A percentile compares a stretch with the other conserved stretches of the same genome.
Conservation (phyloP, 768 basidiomycete species). For the Gymnopilus dilepis region DNA sequence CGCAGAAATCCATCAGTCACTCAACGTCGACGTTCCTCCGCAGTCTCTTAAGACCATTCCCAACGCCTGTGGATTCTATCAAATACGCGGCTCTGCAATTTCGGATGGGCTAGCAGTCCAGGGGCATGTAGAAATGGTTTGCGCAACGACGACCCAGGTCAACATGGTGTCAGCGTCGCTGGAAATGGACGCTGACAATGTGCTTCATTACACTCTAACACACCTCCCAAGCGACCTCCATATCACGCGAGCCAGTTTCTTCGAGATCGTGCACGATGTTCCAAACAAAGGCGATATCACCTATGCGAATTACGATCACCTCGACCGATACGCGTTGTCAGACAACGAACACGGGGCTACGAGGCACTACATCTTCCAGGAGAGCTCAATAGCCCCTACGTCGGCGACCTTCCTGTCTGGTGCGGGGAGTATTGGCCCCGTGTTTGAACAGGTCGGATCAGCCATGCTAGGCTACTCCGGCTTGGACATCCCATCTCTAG, state of each 20-base stretch:
- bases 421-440: not conserved
- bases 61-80: not conserved
- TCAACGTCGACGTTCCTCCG: not conserved
- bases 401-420: not conserved
- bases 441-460: not conserved
- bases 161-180: conserved; percentile 5
- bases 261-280: not conserved
- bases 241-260: conserved; percentile 1
- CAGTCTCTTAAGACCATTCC: not conserved
- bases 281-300: conserved; percentile 1
- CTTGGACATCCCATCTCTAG: not conserved
- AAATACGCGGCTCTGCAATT: conserved; percentile 3
- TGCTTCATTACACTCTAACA: not conserved
- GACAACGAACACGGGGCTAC: conserved; percentile 2
- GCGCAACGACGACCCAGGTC: conserved; percentile 12
- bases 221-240: conserved; percentile 15
- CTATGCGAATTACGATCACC: not conserved
- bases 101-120: not conserved
- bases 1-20: not conserved
- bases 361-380: conserved; percentile 8
- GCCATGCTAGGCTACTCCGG: not conserved
- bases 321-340: conserved; percentile 5
- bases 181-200: conserved; percentile 6
- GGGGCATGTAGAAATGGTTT: conserved; percentile 13
- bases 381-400: not conserved